These are phyloP conservation scores for Fusarium sp. DNA, from an alignment of 2,329 filamentous ascomycete species.

Conservation along the genomic window DNA sequence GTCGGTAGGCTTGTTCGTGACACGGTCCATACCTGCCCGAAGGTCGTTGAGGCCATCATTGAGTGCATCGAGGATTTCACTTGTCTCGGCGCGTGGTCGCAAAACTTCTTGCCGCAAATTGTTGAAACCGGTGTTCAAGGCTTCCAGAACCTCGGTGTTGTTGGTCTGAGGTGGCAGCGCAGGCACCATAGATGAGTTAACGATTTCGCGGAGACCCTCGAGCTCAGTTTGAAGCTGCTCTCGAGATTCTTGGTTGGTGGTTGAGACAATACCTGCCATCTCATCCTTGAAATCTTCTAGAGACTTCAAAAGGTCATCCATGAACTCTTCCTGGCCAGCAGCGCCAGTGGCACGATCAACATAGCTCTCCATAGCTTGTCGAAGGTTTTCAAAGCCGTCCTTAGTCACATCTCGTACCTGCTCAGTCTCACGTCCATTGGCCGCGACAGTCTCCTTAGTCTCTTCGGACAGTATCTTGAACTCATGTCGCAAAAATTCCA, in stretches of 20 bases:
- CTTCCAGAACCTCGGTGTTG: conserved; percentile 76
- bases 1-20: conserved; percentile 83
- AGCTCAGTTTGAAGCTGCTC: conserved; percentile 85
- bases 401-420: conserved; percentile 89
- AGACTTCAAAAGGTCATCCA: conserved; percentile 73
- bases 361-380: conserved; percentile 83
- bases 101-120: conserved; percentile 81
- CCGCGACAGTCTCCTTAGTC: conserved; percentile 81
- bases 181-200: conserved; percentile 76
- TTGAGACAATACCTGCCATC: conserved; percentile 70
- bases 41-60: conserved; percentile 88
- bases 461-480: conserved; percentile 71
- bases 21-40: conserved; percentile 79
- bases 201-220: conserved; percentile 81
- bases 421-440: conserved; percentile 84
- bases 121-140: conserved; percentile 78
- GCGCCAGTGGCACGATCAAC: conserved; percentile 78
- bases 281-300: conserved; percentile 76
- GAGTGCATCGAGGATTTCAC: conserved; percentile 88
- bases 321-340: conserved; percentile 80
- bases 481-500: conserved; percentile 68
- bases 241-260: conserved; percentile 58
- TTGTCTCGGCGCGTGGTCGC: conserved; percentile 75
- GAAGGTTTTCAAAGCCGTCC: conserved; percentile 85
- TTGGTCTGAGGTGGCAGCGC: conserved; percentile 57